These are phyloP conservation scores for Pyrenochaeta sp. DNA, from an alignment of 2,329 filamentous ascomycete genomes.

Conservation along the genomic window DNA sequence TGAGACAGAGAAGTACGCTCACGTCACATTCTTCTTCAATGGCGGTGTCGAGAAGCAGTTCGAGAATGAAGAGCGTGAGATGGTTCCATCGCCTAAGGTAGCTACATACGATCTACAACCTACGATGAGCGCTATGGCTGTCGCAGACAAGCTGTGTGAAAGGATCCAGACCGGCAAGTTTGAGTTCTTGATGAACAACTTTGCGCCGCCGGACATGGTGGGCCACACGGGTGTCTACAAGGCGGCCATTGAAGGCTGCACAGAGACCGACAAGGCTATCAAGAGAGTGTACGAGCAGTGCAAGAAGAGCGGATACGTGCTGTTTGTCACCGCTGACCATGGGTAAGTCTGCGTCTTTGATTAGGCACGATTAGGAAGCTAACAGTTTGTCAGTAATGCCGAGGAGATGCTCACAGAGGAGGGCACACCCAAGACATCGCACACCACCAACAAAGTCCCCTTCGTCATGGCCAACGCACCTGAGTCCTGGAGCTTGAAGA, in stretches of 20 bases:
- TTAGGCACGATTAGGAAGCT: slow-evolving; percentile 19
- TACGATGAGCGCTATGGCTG: slow-evolving; percentile 92
- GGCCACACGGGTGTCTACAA: slow-evolving; percentile 98
- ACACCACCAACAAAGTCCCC: slow-evolving; percentile 97
- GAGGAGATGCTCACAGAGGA: slow-evolving; percentile 99
- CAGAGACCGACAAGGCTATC: slow-evolving; percentile 92
- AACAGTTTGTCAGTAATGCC: slow-evolving; percentile 70
- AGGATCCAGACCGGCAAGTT: slow-evolving; percentile 84
- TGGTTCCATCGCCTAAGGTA: slow-evolving; percentile 94
- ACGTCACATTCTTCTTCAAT: slow-evolving; percentile 99
- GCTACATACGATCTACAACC: slow-evolving; percentile 94
- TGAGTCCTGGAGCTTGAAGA: slow-evolving; percentile 84
- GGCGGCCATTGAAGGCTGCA: slow-evolving; percentile 83
- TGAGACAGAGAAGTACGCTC: slow-evolving; percentile 99
- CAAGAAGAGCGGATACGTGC: slow-evolving; percentile 89
- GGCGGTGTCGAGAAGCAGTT: slow-evolving; percentile 98
- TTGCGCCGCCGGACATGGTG: slow-evolving; percentile 98
- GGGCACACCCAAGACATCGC: slow-evolving; percentile 95
- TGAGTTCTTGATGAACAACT: slow-evolving; percentile 99
- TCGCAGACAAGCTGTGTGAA: slow-evolving; percentile 89
- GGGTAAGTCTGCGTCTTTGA: slow-evolving; percentile 62
- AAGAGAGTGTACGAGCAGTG: slow-evolving; percentile 91
- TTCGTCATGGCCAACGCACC: slow-evolving; percentile 98
- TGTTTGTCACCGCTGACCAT: slow-evolving; percentile 97
- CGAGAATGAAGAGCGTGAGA: slow-evolving; percentile 87